These are phyloP conservation scores for Paecilomyces sp. DNA, from an alignment of 2,329 filamentous ascomycete genomes.

Conservation along the genomic window DNA sequence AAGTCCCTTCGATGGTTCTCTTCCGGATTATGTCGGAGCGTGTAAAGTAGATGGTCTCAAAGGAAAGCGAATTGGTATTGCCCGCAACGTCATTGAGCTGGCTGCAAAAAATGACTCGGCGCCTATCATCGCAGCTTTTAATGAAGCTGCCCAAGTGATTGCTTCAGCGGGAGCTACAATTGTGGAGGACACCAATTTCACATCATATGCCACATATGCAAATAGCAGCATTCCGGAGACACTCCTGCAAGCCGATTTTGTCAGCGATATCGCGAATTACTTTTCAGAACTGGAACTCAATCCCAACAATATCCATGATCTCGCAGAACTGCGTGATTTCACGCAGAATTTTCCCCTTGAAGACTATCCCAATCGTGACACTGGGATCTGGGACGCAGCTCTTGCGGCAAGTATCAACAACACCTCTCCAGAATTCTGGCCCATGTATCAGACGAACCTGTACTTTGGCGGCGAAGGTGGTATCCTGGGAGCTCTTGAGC, in stretches of 20 bases:
- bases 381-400: conserved; percentile 47
- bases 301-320: conserved; percentile 46
- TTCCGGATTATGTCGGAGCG: conserved; percentile 56
- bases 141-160: conserved; percentile 47
- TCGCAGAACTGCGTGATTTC: conserved; percentile 49
- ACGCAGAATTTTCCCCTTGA: conserved; percentile 49
- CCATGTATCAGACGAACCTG: conserved; percentile 46
- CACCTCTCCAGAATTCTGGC: conserved; percentile 51
- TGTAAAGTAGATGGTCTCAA: conserved; percentile 47
- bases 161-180: conserved; percentile 51
- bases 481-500: conserved; percentile 52
- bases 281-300: conserved; percentile 51
- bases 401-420: conserved; percentile 51
- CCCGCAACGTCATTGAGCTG: conserved; percentile 49
- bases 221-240: conserved; percentile 25
- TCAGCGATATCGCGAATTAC: conserved; percentile 49
- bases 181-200: conserved; percentile 55
- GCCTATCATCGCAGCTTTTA: conserved; percentile 48
- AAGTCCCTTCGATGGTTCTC: conserved; percentile 45
- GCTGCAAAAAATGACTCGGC: conserved; percentile 22
- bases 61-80: conserved; percentile 58
- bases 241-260: conserved; percentile 54
- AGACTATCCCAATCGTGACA: conserved; percentile 56
- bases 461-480: conserved; percentile 53
- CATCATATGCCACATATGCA: conserved; percentile 41